Evolutionary conservation across 176 grass and related monocot genomes (phyloP).

Genomic region (Paspalum vaginatum): DNA sequence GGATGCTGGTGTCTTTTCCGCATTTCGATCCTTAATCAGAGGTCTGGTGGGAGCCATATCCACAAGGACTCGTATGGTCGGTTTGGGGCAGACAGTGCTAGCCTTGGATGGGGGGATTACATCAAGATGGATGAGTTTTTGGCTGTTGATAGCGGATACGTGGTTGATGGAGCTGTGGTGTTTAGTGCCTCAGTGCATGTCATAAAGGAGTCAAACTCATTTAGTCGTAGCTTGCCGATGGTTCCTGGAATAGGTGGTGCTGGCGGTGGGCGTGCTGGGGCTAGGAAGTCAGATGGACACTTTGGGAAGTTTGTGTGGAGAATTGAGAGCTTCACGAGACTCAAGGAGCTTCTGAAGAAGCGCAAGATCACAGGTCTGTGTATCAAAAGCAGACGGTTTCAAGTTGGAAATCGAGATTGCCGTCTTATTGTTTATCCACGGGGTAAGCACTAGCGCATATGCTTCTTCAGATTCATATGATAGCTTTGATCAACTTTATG

Average conservation of each 20-base stretch:
- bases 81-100: conserved; percentile 77
- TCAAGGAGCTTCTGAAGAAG: conserved; percentile 97
- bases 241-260: conserved; percentile 50
- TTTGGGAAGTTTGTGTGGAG: conserved; percentile 95
- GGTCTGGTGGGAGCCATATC: conserved; percentile 64
- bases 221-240: conserved; percentile 60
- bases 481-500: conserved; percentile 28
- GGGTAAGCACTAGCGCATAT: conserved; percentile 54
- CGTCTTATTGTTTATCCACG: conserved; percentile 99
- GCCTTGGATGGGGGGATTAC: conserved; percentile 94
- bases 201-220: conserved; percentile 88
- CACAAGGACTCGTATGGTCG: conserved; percentile 86
- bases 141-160: conserved; percentile 59
- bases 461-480: conserved; percentile 18
- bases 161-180: conserved; percentile 73
- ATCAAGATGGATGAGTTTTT: conserved; percentile 89
- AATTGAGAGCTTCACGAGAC: conserved; percentile 88
- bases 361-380: conserved; percentile 84
- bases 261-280: conserved; percentile 47
- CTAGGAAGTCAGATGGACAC: conserved; percentile 78
- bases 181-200: conserved; percentile 85
- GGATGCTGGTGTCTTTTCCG: conserved; percentile 97
- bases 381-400: conserved; percentile 95
- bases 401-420: conserved; percentile 90
- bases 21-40: conserved; percentile 80